phyloP scores from a whole-genome alignment of 2,329 filamentous ascomycete genomes.

The Chrysosporium keratinophilum region DNA sequence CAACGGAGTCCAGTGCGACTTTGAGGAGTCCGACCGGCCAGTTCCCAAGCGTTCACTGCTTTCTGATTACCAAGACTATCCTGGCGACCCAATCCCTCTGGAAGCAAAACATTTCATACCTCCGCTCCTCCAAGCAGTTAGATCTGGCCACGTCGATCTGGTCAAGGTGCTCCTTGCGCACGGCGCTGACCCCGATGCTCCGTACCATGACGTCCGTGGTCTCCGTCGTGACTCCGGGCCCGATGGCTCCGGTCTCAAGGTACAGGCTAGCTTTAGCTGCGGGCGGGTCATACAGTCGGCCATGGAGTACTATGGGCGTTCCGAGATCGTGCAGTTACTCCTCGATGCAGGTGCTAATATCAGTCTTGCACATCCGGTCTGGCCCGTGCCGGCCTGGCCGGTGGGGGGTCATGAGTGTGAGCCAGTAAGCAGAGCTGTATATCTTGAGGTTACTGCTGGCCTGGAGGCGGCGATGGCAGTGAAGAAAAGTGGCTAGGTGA shows the following conservation, averaged over 20 bases:
- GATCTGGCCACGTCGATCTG: slow-evolving; percentile 14
- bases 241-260: slow-evolving; percentile 10
- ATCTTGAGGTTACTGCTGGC: slow-evolving; percentile 11
- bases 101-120: slow-evolving; percentile 12
- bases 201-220: slow-evolving; percentile 15
- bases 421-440: slow-evolving; percentile 9
- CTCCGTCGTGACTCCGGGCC: slow-evolving; percentile 1
- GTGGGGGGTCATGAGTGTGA: slow-evolving; percentile 10
- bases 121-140: slow-evolving; percentile 14
- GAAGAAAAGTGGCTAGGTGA: not conserved
- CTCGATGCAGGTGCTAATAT: slow-evolving; percentile 11
- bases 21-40: slow-evolving; percentile 19
- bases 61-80: slow-evolving; percentile 2
- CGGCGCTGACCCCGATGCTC: slow-evolving; percentile 16
- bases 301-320: slow-evolving; percentile 15
- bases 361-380: slow-evolving; percentile 7
- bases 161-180: slow-evolving; percentile 16
- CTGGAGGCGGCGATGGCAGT: slow-evolving; percentile 6
- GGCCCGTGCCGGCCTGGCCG: slow-evolving; percentile 8
- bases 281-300: slow-evolving; percentile 16
- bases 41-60: slow-evolving; percentile 4
- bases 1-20: slow-evolving; percentile 17
- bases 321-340: slow-evolving; percentile 9
- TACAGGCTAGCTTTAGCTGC: slow-evolving; percentile 14
- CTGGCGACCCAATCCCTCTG: not conserved